Evolutionary conservation across 2,329 filamentous ascomycete species (phyloP).

Genomic region (Penicillium sp.): DNA sequence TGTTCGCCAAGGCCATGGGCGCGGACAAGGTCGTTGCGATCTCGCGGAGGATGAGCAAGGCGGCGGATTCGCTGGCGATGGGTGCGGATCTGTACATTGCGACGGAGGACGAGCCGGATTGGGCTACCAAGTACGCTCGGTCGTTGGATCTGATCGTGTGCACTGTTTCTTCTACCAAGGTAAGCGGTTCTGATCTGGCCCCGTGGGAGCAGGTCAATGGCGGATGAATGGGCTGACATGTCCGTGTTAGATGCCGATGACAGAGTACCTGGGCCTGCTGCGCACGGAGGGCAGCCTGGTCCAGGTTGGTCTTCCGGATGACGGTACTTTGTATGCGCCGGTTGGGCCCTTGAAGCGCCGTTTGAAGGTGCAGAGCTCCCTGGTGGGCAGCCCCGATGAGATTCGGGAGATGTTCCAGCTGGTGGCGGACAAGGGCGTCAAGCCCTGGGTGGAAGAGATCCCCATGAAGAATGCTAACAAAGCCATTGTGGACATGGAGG

Average conservation of each 20-base stretch:
- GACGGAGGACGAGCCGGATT: conserved; percentile 55
- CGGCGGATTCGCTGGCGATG: conserved; percentile 53
- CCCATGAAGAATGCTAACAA: conserved; percentile 47
- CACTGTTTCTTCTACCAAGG: conserved; percentile 55
- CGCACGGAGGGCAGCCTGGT: conserved; percentile 59
- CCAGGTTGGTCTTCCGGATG: conserved; percentile 66
- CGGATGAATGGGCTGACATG: neutral
- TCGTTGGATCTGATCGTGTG: conserved; percentile 57
- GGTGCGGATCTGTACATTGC: conserved; percentile 57
- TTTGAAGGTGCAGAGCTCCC: conserved; percentile 50
- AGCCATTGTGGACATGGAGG: conserved; percentile 46
- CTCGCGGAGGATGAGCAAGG: conserved; percentile 52
- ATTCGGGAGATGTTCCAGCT: conserved; percentile 48
- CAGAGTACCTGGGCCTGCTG: conserved; percentile 60
- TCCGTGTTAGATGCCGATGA: conserved; percentile 55
- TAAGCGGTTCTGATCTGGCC: conserved; percentile 11
- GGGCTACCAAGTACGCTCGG: conserved; percentile 49
- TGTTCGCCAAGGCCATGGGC: conserved; percentile 69
- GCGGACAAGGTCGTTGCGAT: conserved; percentile 62
- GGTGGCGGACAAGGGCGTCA: conserved; percentile 39
- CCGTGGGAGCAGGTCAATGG: too few relatives aligned
- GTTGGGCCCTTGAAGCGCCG: conserved; percentile 58
- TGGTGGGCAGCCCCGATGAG: conserved; percentile 41
- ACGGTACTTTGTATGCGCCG: conserved; percentile 51
- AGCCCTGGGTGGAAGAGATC: conserved; percentile 44